Evolutionary conservation across 2,329 filamentous ascomycete species (phyloP).

Genomic region (Alternaria gansuensis): DNA sequence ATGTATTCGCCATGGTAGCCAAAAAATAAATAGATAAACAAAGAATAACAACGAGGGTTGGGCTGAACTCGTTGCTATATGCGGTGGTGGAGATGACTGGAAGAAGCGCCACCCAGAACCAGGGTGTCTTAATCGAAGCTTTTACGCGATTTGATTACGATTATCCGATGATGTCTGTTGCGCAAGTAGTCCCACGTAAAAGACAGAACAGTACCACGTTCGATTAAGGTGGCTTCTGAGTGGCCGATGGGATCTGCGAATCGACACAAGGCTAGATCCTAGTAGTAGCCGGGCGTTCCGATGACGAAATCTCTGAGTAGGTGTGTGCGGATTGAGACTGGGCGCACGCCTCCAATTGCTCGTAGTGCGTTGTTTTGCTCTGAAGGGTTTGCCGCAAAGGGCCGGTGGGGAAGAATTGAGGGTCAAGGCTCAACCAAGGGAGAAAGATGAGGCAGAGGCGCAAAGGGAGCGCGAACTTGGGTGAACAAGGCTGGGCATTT

Average conservation of each 20-base stretch:
- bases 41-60: constrained; percentile 9
- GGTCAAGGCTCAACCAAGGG: constrained; percentile 1
- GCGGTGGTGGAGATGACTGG: not conserved
- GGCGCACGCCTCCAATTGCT: not conserved
- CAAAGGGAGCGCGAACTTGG: constrained; percentile 19
- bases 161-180: constrained; percentile 5
- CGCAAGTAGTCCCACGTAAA: constrained; percentile 19
- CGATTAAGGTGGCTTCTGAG: constrained; percentile 23
- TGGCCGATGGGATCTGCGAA: constrained; percentile 25
- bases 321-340: constrained; percentile 6
- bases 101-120: constrained; percentile 3
- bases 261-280: constrained; percentile 23
- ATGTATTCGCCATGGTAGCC: constrained; percentile 41
- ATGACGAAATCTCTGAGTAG: constrained; percentile 13
- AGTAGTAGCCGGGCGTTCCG: constrained; percentile 30
- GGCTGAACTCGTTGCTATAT: constrained; percentile 1
- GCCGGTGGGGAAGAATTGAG: constrained; percentile 4
- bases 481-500: constrained; percentile 19
- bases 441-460: constrained; percentile 12
- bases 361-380: constrained; percentile 3
- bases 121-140: constrained; percentile 16
- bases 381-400: constrained; percentile 1
- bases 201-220: constrained; percentile 33
- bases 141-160: constrained; percentile 22
- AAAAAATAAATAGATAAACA: too few relatives aligned